phyloP scores from a whole-genome alignment of 441 rosid species.

The Mallotus japonicus region DNA sequence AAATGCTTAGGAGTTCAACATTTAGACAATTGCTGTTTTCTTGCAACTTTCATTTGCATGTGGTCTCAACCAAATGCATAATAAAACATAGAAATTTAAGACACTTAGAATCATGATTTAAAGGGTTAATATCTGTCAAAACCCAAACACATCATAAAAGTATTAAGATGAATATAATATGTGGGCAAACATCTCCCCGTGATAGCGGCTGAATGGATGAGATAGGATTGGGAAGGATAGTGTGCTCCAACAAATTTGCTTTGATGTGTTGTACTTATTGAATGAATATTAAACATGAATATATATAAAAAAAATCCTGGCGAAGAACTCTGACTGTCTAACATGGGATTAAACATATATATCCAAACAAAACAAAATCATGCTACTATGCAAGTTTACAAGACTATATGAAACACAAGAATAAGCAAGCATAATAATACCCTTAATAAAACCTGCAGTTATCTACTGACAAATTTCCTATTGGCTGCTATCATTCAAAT shows the following conservation, averaged over 20 bases:
- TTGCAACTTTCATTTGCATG: not conserved
- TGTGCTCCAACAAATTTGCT: not conserved
- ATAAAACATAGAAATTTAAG: not conserved
- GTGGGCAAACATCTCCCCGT: not conserved
- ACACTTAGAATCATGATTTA: no score
- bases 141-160: no score
- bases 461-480: not conserved
- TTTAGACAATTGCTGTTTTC: not conserved
- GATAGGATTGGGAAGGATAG: not conserved
- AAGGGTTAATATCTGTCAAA: no score
- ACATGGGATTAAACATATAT: not conserved
- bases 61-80: not conserved
- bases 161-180: not conserved
- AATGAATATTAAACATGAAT: not conserved
- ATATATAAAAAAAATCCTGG: not conserved
- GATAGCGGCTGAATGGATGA: not conserved
- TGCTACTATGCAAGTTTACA: not conserved
- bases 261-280: not conserved
- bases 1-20: not conserved
- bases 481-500: constrained; percentile 7
- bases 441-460: not conserved
- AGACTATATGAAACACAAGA: not conserved
- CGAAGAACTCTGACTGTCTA: not conserved
- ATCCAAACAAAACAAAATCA: not conserved
- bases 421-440: not conserved